Evolutionary conservation across 768 basidiomycete genomes (phyloP).

Genomic region (Pilatotrama ljubarskyi): DNA sequence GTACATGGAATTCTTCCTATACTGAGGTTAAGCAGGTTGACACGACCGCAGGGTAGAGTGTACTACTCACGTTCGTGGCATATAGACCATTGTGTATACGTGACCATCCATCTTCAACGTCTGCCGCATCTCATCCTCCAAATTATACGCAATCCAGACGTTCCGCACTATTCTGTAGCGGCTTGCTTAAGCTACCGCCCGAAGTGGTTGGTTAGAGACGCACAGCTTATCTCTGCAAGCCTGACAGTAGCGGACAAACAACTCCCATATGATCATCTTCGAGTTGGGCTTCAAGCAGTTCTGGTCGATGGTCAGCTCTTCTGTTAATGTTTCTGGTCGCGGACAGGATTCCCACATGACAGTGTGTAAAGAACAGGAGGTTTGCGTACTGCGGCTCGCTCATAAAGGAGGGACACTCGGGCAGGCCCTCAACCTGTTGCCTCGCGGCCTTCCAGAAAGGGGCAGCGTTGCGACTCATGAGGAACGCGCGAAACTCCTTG

Average conservation of each 20-base stretch:
- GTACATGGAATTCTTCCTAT: not conserved
- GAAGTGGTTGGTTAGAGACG: not conserved
- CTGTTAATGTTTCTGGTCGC: no score
- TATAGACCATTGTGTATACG: not conserved
- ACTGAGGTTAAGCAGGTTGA: not conserved
- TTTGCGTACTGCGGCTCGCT: slow-evolving; percentile 20
- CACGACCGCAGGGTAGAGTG: not conserved
- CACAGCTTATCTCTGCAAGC: slow-evolving; percentile 3
- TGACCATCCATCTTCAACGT: not conserved
- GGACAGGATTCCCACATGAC: slow-evolving; percentile 3
- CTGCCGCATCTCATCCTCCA: not conserved
- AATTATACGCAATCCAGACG: no score
- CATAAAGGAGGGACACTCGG: slow-evolving; percentile 13
- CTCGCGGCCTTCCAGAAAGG: slow-evolving; percentile 15
- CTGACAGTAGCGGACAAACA: slow-evolving; percentile 1
- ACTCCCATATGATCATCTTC: not conserved
- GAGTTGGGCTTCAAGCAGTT: slow-evolving; percentile 1
- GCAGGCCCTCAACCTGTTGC: slow-evolving; percentile 2
- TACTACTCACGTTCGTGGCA: not conserved
- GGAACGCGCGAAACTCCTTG: slow-evolving; percentile 1
- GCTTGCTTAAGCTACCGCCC: not conserved
- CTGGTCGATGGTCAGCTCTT: not conserved
- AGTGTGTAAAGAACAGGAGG: slow-evolving; percentile 11
- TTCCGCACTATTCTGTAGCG: not conserved
- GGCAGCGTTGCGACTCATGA: slow-evolving; percentile 5